Evolutionary conservation across 2,329 filamentous ascomycete genomes (phyloP), one percentile per base, ranked within the genome.

Genomic region (Penicillium sclerotigenum): DNA sequence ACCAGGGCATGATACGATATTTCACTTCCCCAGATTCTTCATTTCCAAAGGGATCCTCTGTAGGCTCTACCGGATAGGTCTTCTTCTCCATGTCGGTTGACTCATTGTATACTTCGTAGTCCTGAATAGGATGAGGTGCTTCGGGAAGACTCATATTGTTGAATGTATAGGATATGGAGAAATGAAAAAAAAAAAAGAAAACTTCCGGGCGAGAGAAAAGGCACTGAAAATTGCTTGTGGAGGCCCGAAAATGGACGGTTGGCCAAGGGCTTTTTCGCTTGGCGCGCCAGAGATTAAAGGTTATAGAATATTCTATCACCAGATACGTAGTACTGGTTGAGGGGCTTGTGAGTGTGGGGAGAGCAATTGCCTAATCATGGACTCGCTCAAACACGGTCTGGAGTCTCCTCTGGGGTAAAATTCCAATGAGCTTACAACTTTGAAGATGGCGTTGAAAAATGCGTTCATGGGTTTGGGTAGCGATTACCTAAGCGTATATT

Each of bases 1-100:
- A 66, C 79, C 79, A 82, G 43, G 71, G 68, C 72, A 79, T 75
- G 1, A 78, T 79, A 58, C 76, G 76, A 62, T 80, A 81, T 56
- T 81, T 75, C 47, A 81, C 74, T 51, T 76, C 74, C 18, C 69
- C 65, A 29, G 59, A 56, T 49, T 67, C 66, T 59, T 74, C 72
- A 60, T 74, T 64, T 33, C 72, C 71, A 60, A 74, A 74, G 4
- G 70, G 69, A 57, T 74, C 72, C 2, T 63, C 63, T 8, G 42
- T 47, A 4, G 45, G 56, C 16, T 63, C 59, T 42, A 59, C 58
- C 14, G 53, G 38, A 10, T 57, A 50, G 24, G 29, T 26, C 29
- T 55, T 54, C 46, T 65, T 65, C 36, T 65, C 63, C 29, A 59
- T 47, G 10, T 64, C 61, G 11, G 52, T 33, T 22, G 46, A 28